A percentile compares a stretch with the other conserved stretches of the same genome.
These are phyloP conservation scores for Ambrosiella beaveri DNA, from an alignment of 2,329 filamentous ascomycete genomes.

Conservation along the genomic window DNA sequence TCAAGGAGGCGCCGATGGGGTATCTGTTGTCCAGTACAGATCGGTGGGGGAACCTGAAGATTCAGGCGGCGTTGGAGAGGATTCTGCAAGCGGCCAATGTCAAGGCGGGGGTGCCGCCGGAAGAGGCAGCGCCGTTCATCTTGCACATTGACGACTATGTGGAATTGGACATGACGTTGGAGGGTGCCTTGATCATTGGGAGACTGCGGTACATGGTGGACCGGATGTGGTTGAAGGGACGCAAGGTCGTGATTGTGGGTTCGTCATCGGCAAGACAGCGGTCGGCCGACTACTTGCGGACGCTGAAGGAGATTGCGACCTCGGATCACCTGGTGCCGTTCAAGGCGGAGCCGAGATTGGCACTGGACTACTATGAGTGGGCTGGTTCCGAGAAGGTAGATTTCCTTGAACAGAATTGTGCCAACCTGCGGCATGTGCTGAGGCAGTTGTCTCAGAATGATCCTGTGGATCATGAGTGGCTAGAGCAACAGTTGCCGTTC, in stretches of 20 bases:
- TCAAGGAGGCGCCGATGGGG: conserved; percentile 21
- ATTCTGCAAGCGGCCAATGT: conserved; percentile 32
- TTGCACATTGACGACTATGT: conserved; percentile 68
- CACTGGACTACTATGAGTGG: conserved; percentile 12
- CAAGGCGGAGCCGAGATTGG: conserved; percentile 14
- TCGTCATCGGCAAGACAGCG: conserved; percentile 44
- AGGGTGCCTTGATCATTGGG: conserved; percentile 51
- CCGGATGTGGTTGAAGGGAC: conserved; percentile 51
- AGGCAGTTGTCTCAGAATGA: conserved; percentile 6
- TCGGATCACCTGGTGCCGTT: conserved; percentile 23
- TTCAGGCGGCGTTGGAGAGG: conserved; percentile 38
- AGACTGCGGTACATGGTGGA: conserved; percentile 57
- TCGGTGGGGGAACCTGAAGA: conserved; percentile 45
- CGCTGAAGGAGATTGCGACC: conserved; percentile 23
- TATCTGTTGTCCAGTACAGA: conserved; percentile 23
- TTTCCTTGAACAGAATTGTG: conserved; percentile 12
- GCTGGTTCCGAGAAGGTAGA: conserved; percentile 11
- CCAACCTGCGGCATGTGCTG: conserved; percentile 7
- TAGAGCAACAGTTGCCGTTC: conserved; percentile 17
- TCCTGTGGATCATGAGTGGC: conserved; percentile 17
- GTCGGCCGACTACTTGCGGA: conserved; percentile 26
- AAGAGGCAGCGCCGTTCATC: conserved; percentile 35
- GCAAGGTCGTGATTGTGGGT: conserved; percentile 62
- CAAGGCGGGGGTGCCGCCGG: conserved; percentile 20
- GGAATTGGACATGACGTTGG: conserved; percentile 51